A percentile compares a stretch with the other conserved stretches of the same genome.
phyloP scores from a whole-genome alignment of 1,139 yeast species.

The Debaryomycetaceae sp. region DNA sequence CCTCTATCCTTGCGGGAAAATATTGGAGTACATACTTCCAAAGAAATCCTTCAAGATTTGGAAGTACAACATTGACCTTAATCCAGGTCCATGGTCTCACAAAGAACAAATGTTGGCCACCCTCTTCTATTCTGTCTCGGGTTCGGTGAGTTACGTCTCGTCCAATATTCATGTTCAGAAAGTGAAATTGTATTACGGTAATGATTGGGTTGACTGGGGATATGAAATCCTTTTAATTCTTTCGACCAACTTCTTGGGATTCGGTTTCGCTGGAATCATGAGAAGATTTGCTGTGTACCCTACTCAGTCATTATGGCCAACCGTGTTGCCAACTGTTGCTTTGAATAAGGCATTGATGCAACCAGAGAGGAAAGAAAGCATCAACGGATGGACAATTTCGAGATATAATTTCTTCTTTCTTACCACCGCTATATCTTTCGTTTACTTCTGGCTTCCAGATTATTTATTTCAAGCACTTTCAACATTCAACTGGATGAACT shows the following conservation, averaged over 20 bases:
- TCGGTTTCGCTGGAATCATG: constrained; percentile 57
- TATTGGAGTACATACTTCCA: constrained; percentile 20
- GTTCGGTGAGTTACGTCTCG: constrained; percentile 18
- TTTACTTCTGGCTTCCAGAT: constrained; percentile 57
- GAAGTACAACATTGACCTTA: constrained; percentile 12
- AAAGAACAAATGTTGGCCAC: constrained; percentile 31
- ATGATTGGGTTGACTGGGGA: constrained; percentile 41
- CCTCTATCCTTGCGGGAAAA: constrained; percentile 21
- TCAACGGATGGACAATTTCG: constrained; percentile 51
- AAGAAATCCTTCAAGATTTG: constrained; percentile 5
- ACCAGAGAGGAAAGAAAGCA: constrained; percentile 35
- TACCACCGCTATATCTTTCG: constrained; percentile 33
- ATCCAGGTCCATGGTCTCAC: constrained; percentile 28
- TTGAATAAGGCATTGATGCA: constrained; percentile 48
- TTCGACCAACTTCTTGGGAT: constrained; percentile 55
- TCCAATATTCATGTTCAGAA: constrained; percentile 18
- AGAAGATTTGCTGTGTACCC: constrained; percentile 56
- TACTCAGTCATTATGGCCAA: constrained; percentile 51
- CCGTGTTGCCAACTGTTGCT: constrained; percentile 50
- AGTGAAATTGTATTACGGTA: constrained; percentile 20
- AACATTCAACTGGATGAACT: constrained; percentile 59
- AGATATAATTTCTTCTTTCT: constrained; percentile 46
- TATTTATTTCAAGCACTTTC: constrained; percentile 49
- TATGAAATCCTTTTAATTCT: constrained; percentile 34
- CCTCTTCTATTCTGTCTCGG: constrained; percentile 17